These are phyloP conservation scores for Phalaenopsis equestris DNA, from an alignment of 106 monocot genomes.

Conservation along the genomic window DNA sequence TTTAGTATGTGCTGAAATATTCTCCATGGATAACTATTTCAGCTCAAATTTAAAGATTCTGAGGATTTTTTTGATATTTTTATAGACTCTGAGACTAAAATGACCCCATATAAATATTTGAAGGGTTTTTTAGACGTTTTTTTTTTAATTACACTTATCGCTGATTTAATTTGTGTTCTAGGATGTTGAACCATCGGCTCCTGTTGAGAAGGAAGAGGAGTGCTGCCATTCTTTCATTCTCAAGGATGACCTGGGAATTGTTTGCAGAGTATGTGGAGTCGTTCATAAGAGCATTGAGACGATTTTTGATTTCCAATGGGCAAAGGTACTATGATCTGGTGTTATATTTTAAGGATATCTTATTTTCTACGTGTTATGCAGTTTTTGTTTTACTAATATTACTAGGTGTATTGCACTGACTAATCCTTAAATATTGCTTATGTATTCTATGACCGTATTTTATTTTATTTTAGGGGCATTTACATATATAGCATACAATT, in stretches of 20 bases:
- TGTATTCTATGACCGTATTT: not conserved
- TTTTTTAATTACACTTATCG: too few relatives aligned
- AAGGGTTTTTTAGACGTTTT: not conserved
- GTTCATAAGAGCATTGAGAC: constrained; percentile 67
- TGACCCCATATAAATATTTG: too few relatives aligned
- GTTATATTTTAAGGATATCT: not conserved
- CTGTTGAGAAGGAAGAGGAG: constrained; percentile 32
- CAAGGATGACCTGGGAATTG: constrained; percentile 71
- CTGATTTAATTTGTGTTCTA: constrained; percentile 7
- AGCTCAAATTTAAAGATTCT: too few relatives aligned
- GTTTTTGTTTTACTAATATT: not conserved
- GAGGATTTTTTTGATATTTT: too few relatives aligned
- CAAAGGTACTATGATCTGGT: constrained; percentile 42
- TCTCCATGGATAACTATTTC: too few relatives aligned
- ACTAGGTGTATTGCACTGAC: not conserved
- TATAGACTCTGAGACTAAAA: too few relatives aligned
- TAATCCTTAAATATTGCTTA: not conserved
- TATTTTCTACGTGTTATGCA: not conserved
- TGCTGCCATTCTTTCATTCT: constrained; percentile 53
- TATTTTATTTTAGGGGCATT: too few relatives aligned
- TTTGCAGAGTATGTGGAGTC: constrained; percentile 77
- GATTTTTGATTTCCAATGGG: constrained; percentile 85
- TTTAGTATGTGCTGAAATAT: too few relatives aligned
- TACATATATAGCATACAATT: too few relatives aligned
- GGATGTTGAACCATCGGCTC: constrained; percentile 18